Conservation (phyloP, 2,329 filamentous ascomycete species). For the Clonostachys solani region DNA sequence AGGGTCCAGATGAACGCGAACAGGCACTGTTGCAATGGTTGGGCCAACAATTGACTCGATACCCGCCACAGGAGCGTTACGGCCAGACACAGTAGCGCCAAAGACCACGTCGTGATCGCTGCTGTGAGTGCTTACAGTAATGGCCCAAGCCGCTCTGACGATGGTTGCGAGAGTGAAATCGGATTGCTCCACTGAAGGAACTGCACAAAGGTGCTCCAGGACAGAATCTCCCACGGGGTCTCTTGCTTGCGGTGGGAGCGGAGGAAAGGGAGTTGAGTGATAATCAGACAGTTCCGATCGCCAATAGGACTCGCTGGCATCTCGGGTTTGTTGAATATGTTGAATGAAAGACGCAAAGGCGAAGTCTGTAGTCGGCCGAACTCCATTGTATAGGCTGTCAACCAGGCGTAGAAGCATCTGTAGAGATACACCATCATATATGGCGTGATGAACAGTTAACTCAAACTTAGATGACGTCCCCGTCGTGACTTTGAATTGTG, state of each 20-base stretch:
- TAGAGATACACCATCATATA: slow-evolving; percentile 14
- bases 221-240: too few relatives aligned
- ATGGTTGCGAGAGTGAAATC: slow-evolving; percentile 9
- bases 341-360: too few relatives aligned
- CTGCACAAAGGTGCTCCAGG: too few relatives aligned
- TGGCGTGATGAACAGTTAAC: slow-evolving; percentile 8
- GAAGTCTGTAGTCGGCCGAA: too few relatives aligned
- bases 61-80: slow-evolving; percentile 11
- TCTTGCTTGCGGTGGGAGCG: too few relatives aligned
- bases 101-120: slow-evolving; percentile 20
- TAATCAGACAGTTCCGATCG: not conserved
- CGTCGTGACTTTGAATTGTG: slow-evolving; percentile 2
- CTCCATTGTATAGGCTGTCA: too few relatives aligned
- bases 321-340: too few relatives aligned
- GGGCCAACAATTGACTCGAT: slow-evolving; percentile 17
- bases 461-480: slow-evolving; percentile 5
- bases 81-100: slow-evolving; percentile 14
- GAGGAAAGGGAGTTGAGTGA: not conserved
- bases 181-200: too few relatives aligned
- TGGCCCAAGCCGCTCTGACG: slow-evolving; percentile 13
- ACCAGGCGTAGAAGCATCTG: not conserved
- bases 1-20: slow-evolving; percentile 18
- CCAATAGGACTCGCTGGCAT: not conserved
- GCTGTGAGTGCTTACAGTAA: slow-evolving; percentile 19
- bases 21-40: slow-evolving; percentile 17